Base-by-base conservation (phyloP, 139 green algal genomes). In the Axilococcus clingmanii region DNA sequence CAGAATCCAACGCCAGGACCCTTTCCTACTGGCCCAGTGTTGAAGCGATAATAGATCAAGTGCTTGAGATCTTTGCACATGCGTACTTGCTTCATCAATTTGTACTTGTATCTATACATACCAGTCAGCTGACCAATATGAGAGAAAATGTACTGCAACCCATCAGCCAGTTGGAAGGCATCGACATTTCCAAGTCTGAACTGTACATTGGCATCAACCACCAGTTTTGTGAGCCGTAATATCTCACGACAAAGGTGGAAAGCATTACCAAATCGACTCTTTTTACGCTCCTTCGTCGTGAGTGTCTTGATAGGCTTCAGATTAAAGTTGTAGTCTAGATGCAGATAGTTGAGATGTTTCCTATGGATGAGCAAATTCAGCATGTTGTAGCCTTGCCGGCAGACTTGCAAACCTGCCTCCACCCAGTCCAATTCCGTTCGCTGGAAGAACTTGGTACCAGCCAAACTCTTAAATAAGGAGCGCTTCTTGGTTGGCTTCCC, bases 301-400 rank as follows among this genome's bases (percentile, higher is more conserved):
- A 99, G 83, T 55, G 93, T 99, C 83, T 99, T 99, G 50, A 98
- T 86, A 1, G 93, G 93, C 82, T 99, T 99, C 40, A 99, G 71
- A 77, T 99, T 99, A 82, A 99, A 99, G 81, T 99, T 99, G 86
- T 99, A 99, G 73, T 99, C 93, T 55, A 99, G 73, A 67, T 99
- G 93, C 35, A 99, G 81, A 78, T 98, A 99, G 75, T 97, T 94
- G 36, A 97, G 83, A 73, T 94, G 94, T 83, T 99, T 99, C 62
- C 93, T 83, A 74, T 99, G 92, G 63, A 99, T 99, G n/a, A 99
- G 86, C 69, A 99, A 75, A 79, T 98, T 98, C 48, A 99, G 82
- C 93, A 99, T 99, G 80, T 99, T 99, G 85, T 98, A 97, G 34
- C 93, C 93, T 78, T 99, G 93, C 32, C 84, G 68, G 79, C 92